These are phyloP conservation scores for Pseudohalonectria lignicola DNA, from an alignment of 2,329 filamentous ascomycete genomes.

Conservation along the genomic window DNA sequence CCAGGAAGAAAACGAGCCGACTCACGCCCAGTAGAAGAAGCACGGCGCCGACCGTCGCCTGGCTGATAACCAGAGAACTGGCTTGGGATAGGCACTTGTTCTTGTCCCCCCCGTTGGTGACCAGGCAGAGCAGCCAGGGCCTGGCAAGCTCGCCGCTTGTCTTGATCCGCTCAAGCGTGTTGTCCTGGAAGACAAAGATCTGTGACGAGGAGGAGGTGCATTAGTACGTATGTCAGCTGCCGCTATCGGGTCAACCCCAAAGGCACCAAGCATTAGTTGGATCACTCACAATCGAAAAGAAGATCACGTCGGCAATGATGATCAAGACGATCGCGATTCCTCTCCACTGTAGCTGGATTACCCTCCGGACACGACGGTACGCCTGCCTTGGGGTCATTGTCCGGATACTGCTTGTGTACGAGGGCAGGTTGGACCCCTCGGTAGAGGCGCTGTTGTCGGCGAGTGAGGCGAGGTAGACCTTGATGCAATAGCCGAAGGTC, in stretches of 20 bases:
- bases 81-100: slow-evolving; percentile 53
- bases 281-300: slow-evolving; percentile 83
- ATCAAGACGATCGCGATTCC: slow-evolving; percentile 83
- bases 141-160: slow-evolving; percentile 40
- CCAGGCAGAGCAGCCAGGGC: slow-evolving; percentile 67
- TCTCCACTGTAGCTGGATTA: slow-evolving; percentile 88
- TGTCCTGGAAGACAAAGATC: slow-evolving; percentile 86
- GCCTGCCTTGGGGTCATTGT: slow-evolving; percentile 77
- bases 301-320: slow-evolving; percentile 83
- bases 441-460: slow-evolving; percentile 62
- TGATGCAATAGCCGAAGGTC: slow-evolving; percentile 87
- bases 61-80: slow-evolving; percentile 53
- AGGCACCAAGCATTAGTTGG: too few species aligned
- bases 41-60: slow-evolving; percentile 70
- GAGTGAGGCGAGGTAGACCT: slow-evolving; percentile 82
- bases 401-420: slow-evolving; percentile 63
- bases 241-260: too few species aligned
- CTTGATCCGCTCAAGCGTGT: slow-evolving; percentile 49
- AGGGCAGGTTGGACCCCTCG: slow-evolving; percentile 61
- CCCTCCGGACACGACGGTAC: slow-evolving; percentile 74
- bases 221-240: too few species aligned
- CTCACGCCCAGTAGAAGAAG: slow-evolving; percentile 71
- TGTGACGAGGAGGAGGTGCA: too few species aligned
- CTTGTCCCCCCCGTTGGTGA: slow-evolving; percentile 45
- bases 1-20: too few species aligned